A percentile compares a stretch with the other conserved stretches of the same genome.
Conservation (phyloP, 345 rosid genomes). For the Citrus cavaleriei region DNA sequence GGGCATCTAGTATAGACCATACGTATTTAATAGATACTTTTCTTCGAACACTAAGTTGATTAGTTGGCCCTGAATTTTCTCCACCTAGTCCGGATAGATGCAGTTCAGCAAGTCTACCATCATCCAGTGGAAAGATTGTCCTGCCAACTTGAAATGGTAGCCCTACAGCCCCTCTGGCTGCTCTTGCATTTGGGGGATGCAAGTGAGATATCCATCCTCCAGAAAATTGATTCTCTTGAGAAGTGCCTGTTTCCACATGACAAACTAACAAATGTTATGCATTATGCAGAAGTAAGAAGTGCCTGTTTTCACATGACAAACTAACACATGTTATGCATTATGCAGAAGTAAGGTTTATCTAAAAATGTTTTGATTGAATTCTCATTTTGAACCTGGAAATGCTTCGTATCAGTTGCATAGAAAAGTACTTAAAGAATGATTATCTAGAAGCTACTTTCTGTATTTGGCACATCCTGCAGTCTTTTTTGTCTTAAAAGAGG, state of each 20-base stretch:
- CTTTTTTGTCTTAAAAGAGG: not conserved
- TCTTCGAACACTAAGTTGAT: conserved; percentile 35
- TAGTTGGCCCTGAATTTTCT: conserved; percentile 46
- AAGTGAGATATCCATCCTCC: conserved; percentile 53
- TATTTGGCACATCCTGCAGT: not conserved
- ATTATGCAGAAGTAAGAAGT: too few relatives aligned
- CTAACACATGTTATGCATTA: too few relatives aligned
- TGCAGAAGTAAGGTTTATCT: too few relatives aligned
- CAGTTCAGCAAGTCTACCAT: conserved; percentile 65
- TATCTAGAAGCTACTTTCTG: not conserved
- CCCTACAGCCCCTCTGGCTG: conserved; percentile 52
- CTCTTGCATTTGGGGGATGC: conserved; percentile 52
- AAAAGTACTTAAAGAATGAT: not conserved
- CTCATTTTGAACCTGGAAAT: not conserved
- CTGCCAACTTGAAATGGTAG: conserved; percentile 50
- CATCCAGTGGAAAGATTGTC: conserved; percentile 56
- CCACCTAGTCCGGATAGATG: conserved; percentile 61
- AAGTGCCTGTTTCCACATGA: conserved; percentile 33
- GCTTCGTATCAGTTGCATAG: not conserved
- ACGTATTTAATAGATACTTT: conserved; percentile 34
- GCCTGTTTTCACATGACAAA: too few relatives aligned
- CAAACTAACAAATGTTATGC: not conserved
- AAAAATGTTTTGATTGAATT: not conserved
- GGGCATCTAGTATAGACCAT: conserved; percentile 59
- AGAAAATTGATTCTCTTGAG: conserved; percentile 28